Evolutionary conservation across 2,329 filamentous ascomycete genomes (phyloP).

Genomic region (Nannizziopsis barbatae): DNA sequence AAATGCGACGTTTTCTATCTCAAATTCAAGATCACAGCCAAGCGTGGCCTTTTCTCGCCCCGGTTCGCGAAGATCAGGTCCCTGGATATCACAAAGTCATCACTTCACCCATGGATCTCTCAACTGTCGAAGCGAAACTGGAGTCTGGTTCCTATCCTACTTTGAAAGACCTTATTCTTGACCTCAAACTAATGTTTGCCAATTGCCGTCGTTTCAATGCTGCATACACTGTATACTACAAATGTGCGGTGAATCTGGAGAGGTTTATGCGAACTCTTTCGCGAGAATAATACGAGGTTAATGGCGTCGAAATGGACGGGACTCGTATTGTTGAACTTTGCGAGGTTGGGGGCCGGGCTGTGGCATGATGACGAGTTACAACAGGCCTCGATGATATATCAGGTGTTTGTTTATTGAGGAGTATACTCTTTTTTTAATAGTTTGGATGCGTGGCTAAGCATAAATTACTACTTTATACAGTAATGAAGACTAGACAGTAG

Average conservation of each 20-base stretch:
- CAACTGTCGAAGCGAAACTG: slow-evolving; percentile 75
- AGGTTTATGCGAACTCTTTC: slow-evolving; percentile 80
- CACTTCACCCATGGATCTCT: slow-evolving; percentile 77
- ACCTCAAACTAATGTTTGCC: slow-evolving; percentile 67
- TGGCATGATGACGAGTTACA: too few relatives aligned
- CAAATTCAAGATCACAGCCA: slow-evolving; percentile 73
- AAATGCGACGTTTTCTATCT: slow-evolving; percentile 71
- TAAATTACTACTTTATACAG: too few relatives aligned
- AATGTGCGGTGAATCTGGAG: slow-evolving; percentile 69
- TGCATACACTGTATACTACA: slow-evolving; percentile 73
- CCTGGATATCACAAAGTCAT: slow-evolving; percentile 60
- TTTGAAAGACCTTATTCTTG: slow-evolving; percentile 70
- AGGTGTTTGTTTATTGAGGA: too few relatives aligned
- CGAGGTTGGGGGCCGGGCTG: too few relatives aligned
- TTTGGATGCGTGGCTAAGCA: too few relatives aligned
- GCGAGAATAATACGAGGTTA: slow-evolving; percentile 37
- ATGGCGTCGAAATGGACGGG: too few relatives aligned
- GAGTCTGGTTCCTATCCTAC: slow-evolving; percentile 73
- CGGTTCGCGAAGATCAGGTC: slow-evolving; percentile 59
- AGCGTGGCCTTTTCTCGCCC: slow-evolving; percentile 74
- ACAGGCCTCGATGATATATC: too few relatives aligned
- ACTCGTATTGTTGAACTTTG: too few relatives aligned
- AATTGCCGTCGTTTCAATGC: slow-evolving; percentile 87
- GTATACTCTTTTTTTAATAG: too few relatives aligned
- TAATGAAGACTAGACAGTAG: too few relatives aligned